Percentiles rank a stretch among this genome's conserved stretches.
These are phyloP conservation scores for Chenopodium quinoa DNA, from an alignment of 148 eudicot species.

Conservation along the genomic window DNA sequence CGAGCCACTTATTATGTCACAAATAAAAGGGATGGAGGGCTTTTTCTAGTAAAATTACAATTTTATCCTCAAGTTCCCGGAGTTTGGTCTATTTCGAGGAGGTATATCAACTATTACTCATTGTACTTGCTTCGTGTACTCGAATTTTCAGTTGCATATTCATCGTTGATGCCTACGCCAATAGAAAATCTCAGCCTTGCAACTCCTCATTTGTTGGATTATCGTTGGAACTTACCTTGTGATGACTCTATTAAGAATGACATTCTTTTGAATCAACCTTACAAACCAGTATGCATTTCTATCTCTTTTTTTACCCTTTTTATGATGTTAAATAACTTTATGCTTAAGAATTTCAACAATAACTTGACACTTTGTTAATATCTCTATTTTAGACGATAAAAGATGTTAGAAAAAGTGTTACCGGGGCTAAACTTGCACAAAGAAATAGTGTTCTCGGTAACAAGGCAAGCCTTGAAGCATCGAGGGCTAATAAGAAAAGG, in stretches of 20 bases:
- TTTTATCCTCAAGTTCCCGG: no score
- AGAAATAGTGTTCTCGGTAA: constrained; percentile 12
- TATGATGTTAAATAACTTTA: no score
- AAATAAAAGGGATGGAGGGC: no score
- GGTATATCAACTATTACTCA: not conserved
- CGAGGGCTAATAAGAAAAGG: constrained; percentile 21
- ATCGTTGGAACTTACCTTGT: constrained; percentile 23
- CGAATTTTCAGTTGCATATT: constrained; percentile 16
- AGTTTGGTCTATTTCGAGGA: no score
- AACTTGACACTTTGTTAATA: not conserved
- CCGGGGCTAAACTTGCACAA: constrained; percentile 10
- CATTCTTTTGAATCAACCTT: constrained; percentile 22
- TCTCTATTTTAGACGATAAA: constrained; percentile 16
- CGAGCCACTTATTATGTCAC: no score
- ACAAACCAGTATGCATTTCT: constrained; percentile 18
- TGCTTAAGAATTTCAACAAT: not conserved
- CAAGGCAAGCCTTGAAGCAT: constrained; percentile 20
- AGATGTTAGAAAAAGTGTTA: constrained; percentile 19
- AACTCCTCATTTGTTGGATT: constrained; percentile 25
- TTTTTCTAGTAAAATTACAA: no score
- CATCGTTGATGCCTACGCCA: constrained; percentile 18
- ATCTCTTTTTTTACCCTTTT: not conserved
- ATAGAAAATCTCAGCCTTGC: constrained; percentile 18
- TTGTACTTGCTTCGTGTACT: not conserved
- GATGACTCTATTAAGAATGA: constrained; percentile 27